These are phyloP conservation scores for Dryadomyces quercivorus DNA, from an alignment of 2,329 filamentous ascomycete species.

Conservation along the genomic window DNA sequence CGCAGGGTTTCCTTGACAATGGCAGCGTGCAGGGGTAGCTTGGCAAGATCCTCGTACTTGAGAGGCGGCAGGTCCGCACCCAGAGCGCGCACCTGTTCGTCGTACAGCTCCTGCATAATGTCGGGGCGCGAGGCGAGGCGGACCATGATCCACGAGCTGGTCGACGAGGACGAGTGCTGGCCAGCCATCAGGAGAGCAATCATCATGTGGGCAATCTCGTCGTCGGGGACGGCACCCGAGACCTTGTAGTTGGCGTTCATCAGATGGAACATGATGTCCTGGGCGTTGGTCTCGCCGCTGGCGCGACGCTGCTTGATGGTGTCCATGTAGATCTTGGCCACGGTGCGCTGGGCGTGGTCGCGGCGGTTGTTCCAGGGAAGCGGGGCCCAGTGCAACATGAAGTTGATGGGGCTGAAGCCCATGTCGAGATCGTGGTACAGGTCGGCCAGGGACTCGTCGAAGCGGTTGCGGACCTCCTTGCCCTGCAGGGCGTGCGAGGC, in stretches of 20 bases:
- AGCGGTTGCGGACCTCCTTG: slow-evolving; percentile 59
- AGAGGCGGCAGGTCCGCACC: slow-evolving; percentile 65
- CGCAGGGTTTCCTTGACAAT: slow-evolving; percentile 88
- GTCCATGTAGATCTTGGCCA: slow-evolving; percentile 61
- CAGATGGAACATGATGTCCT: slow-evolving; percentile 69
- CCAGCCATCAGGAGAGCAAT: slow-evolving; percentile 77
- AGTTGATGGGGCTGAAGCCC: slow-evolving; percentile 72
- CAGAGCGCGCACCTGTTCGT: slow-evolving; percentile 64
- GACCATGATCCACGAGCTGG: slow-evolving; percentile 66
- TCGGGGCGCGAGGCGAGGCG: slow-evolving; percentile 59
- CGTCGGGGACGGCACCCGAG: slow-evolving; percentile 54
- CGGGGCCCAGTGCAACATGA: slow-evolving; percentile 68
- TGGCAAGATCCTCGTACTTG: slow-evolving; percentile 64
- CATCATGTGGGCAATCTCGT: slow-evolving; percentile 76
- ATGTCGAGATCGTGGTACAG: slow-evolving; percentile 72
- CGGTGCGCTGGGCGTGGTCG: slow-evolving; percentile 61
- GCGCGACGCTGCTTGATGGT: slow-evolving; percentile 54
- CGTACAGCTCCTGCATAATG: slow-evolving; percentile 57
- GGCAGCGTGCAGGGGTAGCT: slow-evolving; percentile 69
- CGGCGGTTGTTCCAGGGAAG: slow-evolving; percentile 64
- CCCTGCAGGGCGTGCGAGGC: slow-evolving; percentile 65
- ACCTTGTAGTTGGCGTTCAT: slow-evolving; percentile 70
- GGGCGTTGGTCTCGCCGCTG: slow-evolving; percentile 30
- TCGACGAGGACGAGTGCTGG: slow-evolving; percentile 68
- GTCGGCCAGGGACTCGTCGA: slow-evolving; percentile 60